A percentile compares a stretch with the other conserved stretches of the same genome.
Evolutionary conservation across 192 early-diverging fungal genomes (phyloP).

Genomic region (Dispira simplex): DNA sequence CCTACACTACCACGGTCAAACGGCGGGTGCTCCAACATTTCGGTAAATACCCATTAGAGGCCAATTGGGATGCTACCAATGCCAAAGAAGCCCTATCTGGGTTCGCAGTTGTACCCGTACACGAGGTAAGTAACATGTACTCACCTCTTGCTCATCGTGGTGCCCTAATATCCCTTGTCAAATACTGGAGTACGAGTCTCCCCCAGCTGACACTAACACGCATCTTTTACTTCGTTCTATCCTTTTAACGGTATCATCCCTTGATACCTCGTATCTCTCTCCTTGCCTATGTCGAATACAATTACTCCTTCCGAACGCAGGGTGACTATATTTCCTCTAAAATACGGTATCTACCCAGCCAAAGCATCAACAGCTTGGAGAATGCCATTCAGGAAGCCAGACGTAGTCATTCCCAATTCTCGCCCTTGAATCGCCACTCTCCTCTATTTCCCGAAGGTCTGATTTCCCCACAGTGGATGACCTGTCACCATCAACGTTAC

Average conservation of each 20-base stretch:
- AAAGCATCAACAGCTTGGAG: not conserved
- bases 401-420: slow-evolving; percentile 30
- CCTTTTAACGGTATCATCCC: not conserved
- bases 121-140: not conserved
- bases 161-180: not conserved
- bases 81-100: not conserved
- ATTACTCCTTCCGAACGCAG: not conserved
- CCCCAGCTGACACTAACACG: not conserved
- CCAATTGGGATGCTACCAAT: slow-evolving; percentile 3
- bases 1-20: not conserved
- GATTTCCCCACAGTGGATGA: slow-evolving; percentile 53
- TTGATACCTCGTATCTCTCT: not conserved
- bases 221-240: not conserved
- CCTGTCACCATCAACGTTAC: slow-evolving; percentile 38
- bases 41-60: not conserved
- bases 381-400: not conserved
- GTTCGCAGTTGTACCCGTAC: not conserved
- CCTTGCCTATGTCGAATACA: not conserved
- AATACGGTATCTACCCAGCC: not conserved
- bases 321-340: slow-evolving; percentile 1
- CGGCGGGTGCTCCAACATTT: not conserved
- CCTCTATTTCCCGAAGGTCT: slow-evolving; percentile 73
- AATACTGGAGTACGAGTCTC: not conserved
- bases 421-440: slow-evolving; percentile 48
- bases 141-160: not conserved